Percentiles rank a stretch among this genome's conserved stretches.
Conservation (phyloP, 148 eudicot species). For the Vaccinium darrowii region DNA sequence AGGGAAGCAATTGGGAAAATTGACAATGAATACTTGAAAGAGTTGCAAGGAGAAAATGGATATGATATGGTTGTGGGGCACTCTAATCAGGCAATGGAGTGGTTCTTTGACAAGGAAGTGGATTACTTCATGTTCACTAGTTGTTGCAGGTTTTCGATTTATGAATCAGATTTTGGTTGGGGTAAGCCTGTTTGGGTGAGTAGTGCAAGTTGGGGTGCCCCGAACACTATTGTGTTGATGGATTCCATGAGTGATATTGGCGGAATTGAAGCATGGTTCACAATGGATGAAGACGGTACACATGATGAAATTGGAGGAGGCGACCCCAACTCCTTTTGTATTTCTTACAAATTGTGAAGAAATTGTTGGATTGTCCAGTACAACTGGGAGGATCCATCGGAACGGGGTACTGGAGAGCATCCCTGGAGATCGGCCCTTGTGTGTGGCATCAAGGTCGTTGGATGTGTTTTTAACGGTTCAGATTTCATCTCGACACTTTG, state of each 20-base stretch:
- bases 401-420: no score
- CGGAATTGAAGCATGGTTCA: slow-evolving; percentile 54
- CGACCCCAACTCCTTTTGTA: neutral
- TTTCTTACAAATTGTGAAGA: no score
- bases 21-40: slow-evolving; percentile 3
- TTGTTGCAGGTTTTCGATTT: slow-evolving; percentile 43
- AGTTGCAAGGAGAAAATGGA: slow-evolving; percentile 16
- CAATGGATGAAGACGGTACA: slow-evolving; percentile 16
- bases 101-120: neutral
- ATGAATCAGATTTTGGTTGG: slow-evolving; percentile 43
- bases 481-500: no score
- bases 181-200: slow-evolving; percentile 44
- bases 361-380: no score
- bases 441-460: no score
- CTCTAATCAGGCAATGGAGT: neutral
- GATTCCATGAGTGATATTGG: slow-evolving; percentile 27
- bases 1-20: slow-evolving; percentile 20
- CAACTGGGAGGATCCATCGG: no score
- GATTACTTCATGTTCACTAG: slow-evolving; percentile 26
- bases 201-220: slow-evolving; percentile 13
- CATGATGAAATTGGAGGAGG: neutral
- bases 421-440: no score
- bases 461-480: no score
- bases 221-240: slow-evolving; percentile 27
- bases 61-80: slow-evolving; percentile 8